Conservation (phyloP, 495 filamentous ascomycete species). For the Penicillium macrosclerotiorum region DNA sequence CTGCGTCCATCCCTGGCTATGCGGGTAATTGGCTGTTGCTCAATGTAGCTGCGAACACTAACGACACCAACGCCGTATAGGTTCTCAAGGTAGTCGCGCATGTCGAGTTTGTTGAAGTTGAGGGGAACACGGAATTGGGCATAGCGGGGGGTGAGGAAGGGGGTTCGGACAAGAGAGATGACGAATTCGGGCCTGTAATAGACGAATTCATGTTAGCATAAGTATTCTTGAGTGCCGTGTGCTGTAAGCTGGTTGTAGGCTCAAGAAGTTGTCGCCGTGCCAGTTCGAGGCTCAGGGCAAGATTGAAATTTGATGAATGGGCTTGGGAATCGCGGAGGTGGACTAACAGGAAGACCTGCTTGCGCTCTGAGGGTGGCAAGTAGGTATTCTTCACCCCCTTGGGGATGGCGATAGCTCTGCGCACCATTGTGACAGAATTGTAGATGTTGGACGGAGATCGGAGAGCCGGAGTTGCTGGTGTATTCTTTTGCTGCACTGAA, state of each 20-base stretch:
- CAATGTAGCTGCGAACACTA: conserved; percentile 75
- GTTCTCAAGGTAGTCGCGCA: conserved; percentile 83
- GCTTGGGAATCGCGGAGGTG: conserved; percentile 3
- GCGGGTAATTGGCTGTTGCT: conserved; percentile 59
- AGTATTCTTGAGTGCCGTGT: background rate
- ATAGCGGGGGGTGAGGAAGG: conserved; percentile 68
- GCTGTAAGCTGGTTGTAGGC: background rate
- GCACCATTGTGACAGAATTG: conserved; percentile 34
- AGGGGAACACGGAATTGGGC: conserved; percentile 85
- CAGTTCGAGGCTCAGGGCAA: background rate
- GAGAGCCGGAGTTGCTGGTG: conserved; percentile 20
- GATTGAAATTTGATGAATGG: conserved; percentile 9
- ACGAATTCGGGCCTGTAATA: conserved; percentile 70
- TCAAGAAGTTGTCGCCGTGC: background rate
- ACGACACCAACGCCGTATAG: conserved; percentile 66
- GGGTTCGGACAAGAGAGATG: conserved; percentile 70
- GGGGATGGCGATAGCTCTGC: conserved; percentile 27
- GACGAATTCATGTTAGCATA: background rate
- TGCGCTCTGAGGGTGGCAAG: conserved; percentile 33
- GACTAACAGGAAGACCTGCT: conserved; percentile 69
- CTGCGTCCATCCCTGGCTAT: conserved; percentile 37
- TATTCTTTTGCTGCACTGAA: conserved; percentile 32
- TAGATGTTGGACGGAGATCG: conserved; percentile 8
- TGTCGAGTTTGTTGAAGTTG: conserved; percentile 85
- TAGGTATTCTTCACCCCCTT: conserved; percentile 15